Evolutionary conservation across 73 alveolate genomes (phyloP).

Genomic region (Stentor roeselii): DNA sequence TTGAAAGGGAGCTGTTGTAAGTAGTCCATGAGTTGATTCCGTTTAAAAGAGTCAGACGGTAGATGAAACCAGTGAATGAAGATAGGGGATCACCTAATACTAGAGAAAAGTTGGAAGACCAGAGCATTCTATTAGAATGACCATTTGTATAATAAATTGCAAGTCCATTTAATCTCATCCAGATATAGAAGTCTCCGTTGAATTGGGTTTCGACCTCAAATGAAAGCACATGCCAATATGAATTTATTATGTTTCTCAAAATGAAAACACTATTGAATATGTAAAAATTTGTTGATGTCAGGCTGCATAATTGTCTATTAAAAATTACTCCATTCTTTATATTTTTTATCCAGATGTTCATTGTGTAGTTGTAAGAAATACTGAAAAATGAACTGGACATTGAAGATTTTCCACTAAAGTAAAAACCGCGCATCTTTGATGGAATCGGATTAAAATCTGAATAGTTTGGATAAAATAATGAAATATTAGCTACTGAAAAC

Average conservation of each 20-base stretch:
- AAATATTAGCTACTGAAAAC: too few species aligned
- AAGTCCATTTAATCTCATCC: background rate
- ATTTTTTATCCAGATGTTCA: background rate
- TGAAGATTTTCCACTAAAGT: too few species aligned
- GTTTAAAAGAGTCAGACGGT: background rate
- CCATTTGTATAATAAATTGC: background rate
- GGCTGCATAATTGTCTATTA: too few species aligned
- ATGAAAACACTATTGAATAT: too few species aligned
- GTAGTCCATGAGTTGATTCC: too few species aligned
- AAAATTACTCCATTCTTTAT: background rate
- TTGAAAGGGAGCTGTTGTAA: too few species aligned
- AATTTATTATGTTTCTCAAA: too few species aligned
- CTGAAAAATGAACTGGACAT: too few species aligned
- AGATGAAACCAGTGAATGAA: background rate
- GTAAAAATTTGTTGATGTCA: background rate
- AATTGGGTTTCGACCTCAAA: background rate
- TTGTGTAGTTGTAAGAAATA: background rate
- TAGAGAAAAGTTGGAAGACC: too few species aligned
- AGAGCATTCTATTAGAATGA: background rate
- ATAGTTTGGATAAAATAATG: too few species aligned
- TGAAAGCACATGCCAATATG: background rate
- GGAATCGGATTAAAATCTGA: too few species aligned
- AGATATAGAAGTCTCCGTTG: background rate
- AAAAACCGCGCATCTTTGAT: too few species aligned
- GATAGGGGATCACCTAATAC: background rate